phyloP scores from a whole-genome alignment of 306 rosid genomes.

The Senna tora region DNA sequence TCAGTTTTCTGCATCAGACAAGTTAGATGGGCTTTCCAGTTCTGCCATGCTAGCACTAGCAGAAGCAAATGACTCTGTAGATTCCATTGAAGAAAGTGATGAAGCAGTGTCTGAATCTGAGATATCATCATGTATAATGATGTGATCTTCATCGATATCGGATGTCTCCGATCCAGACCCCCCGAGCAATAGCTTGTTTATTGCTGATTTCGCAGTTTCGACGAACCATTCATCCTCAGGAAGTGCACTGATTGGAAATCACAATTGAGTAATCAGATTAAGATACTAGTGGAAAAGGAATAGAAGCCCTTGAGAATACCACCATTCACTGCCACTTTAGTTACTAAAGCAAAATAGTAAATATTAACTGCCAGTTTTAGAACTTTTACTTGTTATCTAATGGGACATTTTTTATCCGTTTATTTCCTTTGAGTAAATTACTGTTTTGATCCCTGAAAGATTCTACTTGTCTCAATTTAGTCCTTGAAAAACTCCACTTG shows the following conservation, averaged over 20 bases:
- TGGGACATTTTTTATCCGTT: neutral
- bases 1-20: constrained; percentile 63
- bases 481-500: too few relatives aligned
- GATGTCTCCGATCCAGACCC: constrained; percentile 82
- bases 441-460: too few relatives aligned
- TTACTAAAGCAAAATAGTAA: neutral
- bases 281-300: neutral
- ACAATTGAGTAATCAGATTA: constrained; percentile 36
- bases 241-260: constrained; percentile 60
- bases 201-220: constrained; percentile 86
- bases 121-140: constrained; percentile 53
- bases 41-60: constrained; percentile 97
- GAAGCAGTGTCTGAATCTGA: constrained; percentile 79
- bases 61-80: constrained; percentile 86
- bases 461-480: too few relatives aligned
- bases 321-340: neutral
- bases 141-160: constrained; percentile 78
- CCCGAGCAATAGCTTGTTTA: constrained; percentile 71
- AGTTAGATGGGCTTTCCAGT: constrained; percentile 78
- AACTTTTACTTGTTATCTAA: neutral
- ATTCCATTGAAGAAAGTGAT: constrained; percentile 71
- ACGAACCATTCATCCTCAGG: constrained; percentile 97
- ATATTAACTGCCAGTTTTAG: neutral
- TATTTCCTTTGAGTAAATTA: too few relatives aligned
- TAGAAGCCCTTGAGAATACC: too few relatives aligned